Evolutionary conservation across 176 grass and related monocot genomes (phyloP), one percentile per base, ranked within the genome.

Genomic region (Typha latifolia): DNA sequence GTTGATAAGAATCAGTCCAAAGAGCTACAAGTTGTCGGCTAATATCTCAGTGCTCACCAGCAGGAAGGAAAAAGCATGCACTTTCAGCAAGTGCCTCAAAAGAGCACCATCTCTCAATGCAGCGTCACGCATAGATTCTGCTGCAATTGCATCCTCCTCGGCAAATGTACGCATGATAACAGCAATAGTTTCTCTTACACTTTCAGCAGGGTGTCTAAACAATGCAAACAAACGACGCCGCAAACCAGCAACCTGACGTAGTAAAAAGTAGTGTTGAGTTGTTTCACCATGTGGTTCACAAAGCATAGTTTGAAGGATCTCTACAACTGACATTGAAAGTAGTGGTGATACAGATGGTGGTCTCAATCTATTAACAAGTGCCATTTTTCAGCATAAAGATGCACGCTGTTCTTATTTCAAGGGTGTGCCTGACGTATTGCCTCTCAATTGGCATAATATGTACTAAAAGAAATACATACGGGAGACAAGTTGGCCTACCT

Each of bases 141-240:
- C 94, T 74, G 94, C 94, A 80, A 99, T 99, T 51, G 94, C 94
- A 79, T 99, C 94, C 81, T 99, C 94, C 79, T 93, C 94, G 3
- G 94, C 94, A 81, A 99, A 93, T 68, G 94, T 97, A 59, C 88
- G 88, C 94, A 97, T 97, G 52, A 97, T 92, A 77, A 97, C 94
- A 71, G 94, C 87, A 66, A 97, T 74, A n/a, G 83, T 97, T 77
- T 97, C 94, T 69, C 94, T 82, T 52, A 97, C 94, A 77, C 82
- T 89, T 84, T 92, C 94, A 78, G 94, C 83, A 68, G 94, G 85
- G 61, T 97, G 94, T 21, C 85, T 88, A 89, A 97, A 97, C 70
- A 97, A 80, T 75, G 85, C 89, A 84, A 97, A 97, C 67, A 97
- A 86, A 51, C 76, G 85, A 53, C 94, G 83, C 29, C 89, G 88